Percentiles rank a stretch among this genome's conserved stretches.
phyloP scores from a whole-genome alignment of 495 filamentous ascomycete genomes.

The Podospora bellae-mahoneyi region DNA sequence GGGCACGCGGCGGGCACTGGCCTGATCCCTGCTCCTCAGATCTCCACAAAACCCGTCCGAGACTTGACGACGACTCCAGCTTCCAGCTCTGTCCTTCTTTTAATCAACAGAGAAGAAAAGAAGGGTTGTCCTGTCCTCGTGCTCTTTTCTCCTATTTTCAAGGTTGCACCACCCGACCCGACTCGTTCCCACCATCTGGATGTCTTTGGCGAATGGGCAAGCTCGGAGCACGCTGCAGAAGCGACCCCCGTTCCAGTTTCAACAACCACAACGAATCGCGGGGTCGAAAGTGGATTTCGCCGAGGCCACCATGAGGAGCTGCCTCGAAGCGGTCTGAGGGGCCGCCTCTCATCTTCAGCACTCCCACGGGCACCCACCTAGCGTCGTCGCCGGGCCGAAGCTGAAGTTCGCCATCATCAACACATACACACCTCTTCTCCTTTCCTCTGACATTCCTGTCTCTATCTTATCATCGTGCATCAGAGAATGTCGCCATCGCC shows the following conservation, averaged over 20 bases:
- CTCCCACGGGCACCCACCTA: not conserved
- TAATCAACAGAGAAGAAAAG: not conserved
- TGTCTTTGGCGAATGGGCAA: slow-evolving; percentile 18
- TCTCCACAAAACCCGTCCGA: slow-evolving; percentile 4
- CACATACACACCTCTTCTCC: too few species aligned
- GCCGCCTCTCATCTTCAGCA: slow-evolving; percentile 1
- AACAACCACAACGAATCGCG: slow-evolving; percentile 19
- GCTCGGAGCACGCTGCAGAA: slow-evolving; percentile 7
- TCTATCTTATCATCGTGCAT: slow-evolving; percentile 7
- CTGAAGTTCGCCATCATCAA: not conserved
- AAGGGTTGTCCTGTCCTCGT: not conserved
- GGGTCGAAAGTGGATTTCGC: slow-evolving; percentile 18
- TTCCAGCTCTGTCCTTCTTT: not conserved
- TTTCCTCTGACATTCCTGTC: not conserved
- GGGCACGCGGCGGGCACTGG: slow-evolving; percentile 8
- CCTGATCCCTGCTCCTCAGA: slow-evolving; percentile 2
- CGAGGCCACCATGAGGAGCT: slow-evolving; percentile 18
- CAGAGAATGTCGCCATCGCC: slow-evolving; percentile 20
- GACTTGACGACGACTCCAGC: not conserved
- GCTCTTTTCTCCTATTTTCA: slow-evolving; percentile 3
- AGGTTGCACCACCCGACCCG: slow-evolving; percentile 15
- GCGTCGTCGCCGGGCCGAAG: not conserved
- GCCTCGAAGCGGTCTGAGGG: slow-evolving; percentile 9
- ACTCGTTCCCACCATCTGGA: not conserved
- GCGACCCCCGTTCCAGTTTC: not conserved